phyloP scores from a whole-genome alignment of 164 flowering plant genomes.

The Kalanchoe fedtschenkoi region DNA sequence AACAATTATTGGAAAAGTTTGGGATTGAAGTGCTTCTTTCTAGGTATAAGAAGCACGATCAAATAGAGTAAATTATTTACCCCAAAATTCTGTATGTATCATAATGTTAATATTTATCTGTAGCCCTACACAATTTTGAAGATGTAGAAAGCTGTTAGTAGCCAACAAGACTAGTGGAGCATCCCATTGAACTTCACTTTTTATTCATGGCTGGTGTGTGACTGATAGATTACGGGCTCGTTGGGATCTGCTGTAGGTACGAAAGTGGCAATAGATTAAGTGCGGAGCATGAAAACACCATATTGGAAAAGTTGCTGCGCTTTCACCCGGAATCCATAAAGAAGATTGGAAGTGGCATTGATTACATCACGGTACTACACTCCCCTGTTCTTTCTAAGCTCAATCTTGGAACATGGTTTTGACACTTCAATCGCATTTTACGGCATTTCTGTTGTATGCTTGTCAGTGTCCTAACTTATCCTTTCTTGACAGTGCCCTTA shows the following conservation, averaged over 20 bases:
- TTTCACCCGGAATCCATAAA: constrained; percentile 70
- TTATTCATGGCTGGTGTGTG: constrained; percentile 2
- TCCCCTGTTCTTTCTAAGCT: constrained; percentile 1
- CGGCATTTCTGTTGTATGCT: neutral
- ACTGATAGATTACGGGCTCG: neutral
- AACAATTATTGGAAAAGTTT: too few species aligned
- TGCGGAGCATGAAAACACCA: constrained; percentile 63
- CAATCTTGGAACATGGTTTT: neutral
- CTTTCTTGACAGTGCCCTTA: too few species aligned
- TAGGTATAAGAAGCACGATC: neutral
- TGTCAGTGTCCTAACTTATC: too few species aligned
- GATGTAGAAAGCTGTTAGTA: neutral
- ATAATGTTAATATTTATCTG: neutral
- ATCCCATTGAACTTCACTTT: neutral
- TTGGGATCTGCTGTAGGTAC: constrained; percentile 38
- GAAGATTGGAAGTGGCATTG: constrained; percentile 82
- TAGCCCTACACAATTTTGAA: neutral
- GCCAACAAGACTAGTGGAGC: neutral
- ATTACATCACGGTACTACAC: constrained; percentile 59
- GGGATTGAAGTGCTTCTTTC: too few species aligned
- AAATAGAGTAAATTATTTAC: neutral
- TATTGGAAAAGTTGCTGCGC: constrained; percentile 69
- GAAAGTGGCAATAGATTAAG: constrained; percentile 59
- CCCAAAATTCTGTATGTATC: neutral
- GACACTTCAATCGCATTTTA: neutral